Percentiles rank a stretch among this genome's conserved stretches.
phyloP scores from a whole-genome alignment of 176 grass and related monocot species.

The Pharus latifolius region DNA sequence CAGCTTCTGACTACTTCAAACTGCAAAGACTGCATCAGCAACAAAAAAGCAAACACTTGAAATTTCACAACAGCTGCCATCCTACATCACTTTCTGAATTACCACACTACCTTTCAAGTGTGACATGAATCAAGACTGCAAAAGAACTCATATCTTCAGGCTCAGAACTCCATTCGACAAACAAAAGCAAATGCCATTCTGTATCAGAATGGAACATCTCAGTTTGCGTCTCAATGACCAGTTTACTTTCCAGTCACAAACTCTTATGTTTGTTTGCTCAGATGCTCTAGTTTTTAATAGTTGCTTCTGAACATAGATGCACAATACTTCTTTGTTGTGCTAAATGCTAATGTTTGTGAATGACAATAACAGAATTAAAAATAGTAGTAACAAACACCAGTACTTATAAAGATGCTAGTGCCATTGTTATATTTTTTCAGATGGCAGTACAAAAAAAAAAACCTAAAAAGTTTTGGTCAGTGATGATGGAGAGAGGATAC shows the following conservation, averaged over 20 bases:
- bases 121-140: not conserved
- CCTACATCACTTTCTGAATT: not conserved
- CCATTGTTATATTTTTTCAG: not conserved
- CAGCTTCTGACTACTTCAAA: not conserved
- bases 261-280: not conserved
- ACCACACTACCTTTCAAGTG: not conserved
- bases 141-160: not conserved
- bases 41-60: not conserved
- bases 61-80: not conserved
- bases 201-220: not conserved
- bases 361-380: not conserved
- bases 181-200: not conserved
- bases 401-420: too few species aligned
- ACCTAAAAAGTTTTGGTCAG: not conserved
- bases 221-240: not conserved
- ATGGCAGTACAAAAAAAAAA: not conserved
- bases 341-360: not conserved
- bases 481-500: conserved; percentile 8
- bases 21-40: not conserved
- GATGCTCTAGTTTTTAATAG: not conserved
- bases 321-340: not conserved
- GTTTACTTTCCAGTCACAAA: not conserved
- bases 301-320: not conserved
- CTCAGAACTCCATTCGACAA: not conserved
- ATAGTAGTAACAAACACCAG: too few species aligned